Evolutionary conservation across 2,329 filamentous ascomycete species (phyloP).

Genomic region (Thermomyces lanuginosus): DNA sequence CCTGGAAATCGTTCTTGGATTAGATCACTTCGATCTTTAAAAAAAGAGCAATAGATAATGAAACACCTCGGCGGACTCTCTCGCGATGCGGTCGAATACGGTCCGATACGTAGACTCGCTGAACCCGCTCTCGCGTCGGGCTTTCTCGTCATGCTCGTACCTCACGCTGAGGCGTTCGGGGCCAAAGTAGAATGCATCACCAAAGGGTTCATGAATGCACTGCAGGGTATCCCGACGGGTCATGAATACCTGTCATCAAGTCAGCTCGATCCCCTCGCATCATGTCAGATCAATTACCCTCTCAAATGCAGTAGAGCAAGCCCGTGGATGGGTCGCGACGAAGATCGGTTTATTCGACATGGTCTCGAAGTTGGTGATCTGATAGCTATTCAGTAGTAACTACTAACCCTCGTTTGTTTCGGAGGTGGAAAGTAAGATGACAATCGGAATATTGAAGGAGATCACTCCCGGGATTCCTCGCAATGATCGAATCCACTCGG

Average conservation of each 20-base stretch:
- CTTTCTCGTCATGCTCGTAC: constrained; percentile 52
- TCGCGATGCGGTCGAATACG: constrained; percentile 60
- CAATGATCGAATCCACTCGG: too few species aligned
- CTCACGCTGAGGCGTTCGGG: constrained; percentile 70
- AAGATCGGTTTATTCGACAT: constrained; percentile 78
- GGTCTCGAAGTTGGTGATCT: constrained; percentile 9
- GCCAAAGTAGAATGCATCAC: constrained; percentile 90
- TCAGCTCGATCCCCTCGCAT: constrained; percentile 4
- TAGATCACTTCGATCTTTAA: too few species aligned
- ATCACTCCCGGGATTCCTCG: too few species aligned
- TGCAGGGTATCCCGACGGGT: constrained; percentile 65
- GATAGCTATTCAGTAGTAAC: too few species aligned
- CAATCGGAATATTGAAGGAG: too few species aligned
- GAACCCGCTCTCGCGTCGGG: constrained; percentile 28
- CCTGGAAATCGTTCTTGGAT: constrained; percentile 38
- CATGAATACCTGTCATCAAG: constrained; percentile 66
- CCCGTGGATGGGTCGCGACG: constrained; percentile 80
- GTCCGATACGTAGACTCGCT: constrained; percentile 34
- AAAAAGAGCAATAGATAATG: neutral
- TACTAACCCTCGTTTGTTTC: too few species aligned
- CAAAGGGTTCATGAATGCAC: constrained; percentile 90
- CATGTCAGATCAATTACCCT: constrained; percentile 41
- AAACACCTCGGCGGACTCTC: constrained; percentile 54
- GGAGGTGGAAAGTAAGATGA: too few species aligned
- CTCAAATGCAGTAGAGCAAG: constrained; percentile 95